Percentiles rank a stretch among this genome's conserved stretches.
Conservation (phyloP, 148 eudicot genomes). For the Tetragonia tetragonoides region DNA sequence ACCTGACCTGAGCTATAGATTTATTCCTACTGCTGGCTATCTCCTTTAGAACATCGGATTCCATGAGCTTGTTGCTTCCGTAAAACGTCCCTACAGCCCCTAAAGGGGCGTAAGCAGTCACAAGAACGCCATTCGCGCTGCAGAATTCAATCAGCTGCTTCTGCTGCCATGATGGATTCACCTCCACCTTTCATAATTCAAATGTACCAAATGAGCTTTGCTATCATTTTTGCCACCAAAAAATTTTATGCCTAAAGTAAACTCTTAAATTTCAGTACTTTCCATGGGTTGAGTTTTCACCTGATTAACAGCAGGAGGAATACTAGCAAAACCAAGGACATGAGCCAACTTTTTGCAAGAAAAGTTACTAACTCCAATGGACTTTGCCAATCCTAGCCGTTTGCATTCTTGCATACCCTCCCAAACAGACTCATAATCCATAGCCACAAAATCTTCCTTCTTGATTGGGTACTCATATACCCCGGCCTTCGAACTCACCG, state of each 20-base stretch:
- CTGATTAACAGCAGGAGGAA: slow-evolving; percentile 42
- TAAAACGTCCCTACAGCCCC: slow-evolving; percentile 26
- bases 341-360: slow-evolving; percentile 34
- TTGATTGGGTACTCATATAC: slow-evolving; percentile 28
- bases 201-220: background rate
- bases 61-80: slow-evolving; percentile 22
- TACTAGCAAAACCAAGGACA: slow-evolving; percentile 17
- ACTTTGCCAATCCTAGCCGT: slow-evolving; percentile 38
- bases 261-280: too few relatives aligned
- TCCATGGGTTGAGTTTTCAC: background rate
- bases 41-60: slow-evolving; percentile 17
- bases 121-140: slow-evolving; percentile 21
- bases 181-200: slow-evolving; percentile 22
- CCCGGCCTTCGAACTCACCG: slow-evolving; percentile 37
- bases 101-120: slow-evolving; percentile 32
- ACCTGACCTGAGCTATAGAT: slow-evolving; percentile 30
- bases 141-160: slow-evolving; percentile 30
- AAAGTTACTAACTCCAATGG: slow-evolving; percentile 47
- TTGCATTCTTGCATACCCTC: slow-evolving; percentile 46
- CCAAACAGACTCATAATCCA: slow-evolving; percentile 40
- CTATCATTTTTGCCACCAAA: background rate
- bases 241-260: too few relatives aligned
- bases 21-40: slow-evolving; percentile 11
- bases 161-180: slow-evolving; percentile 40
- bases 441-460: slow-evolving; percentile 32